A percentile compares a stretch with the other conserved stretches of the same genome.
phyloP scores from a whole-genome alignment of 2,329 filamentous ascomycete species.

The Neophaeococcomyces aloes region DNA sequence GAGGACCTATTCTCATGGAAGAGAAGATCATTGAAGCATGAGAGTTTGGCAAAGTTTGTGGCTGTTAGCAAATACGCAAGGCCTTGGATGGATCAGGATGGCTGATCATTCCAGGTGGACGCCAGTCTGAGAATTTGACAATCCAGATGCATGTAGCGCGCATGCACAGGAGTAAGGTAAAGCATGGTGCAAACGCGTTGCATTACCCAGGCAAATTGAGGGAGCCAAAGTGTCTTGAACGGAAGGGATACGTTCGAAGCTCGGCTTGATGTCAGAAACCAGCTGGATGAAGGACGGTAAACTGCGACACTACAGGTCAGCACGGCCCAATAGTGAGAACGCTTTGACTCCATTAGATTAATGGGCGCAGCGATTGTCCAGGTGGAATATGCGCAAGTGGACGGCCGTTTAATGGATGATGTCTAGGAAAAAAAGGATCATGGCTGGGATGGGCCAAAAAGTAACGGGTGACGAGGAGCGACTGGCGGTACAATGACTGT shows the following conservation, averaged over 20 bases:
- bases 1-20: slow-evolving; percentile 3
- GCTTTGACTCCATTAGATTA: slow-evolving; percentile 14
- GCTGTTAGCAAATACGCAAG: slow-evolving; percentile 8
- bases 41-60: slow-evolving; percentile 10
- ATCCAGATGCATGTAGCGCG: slow-evolving; percentile 5
- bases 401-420: slow-evolving; percentile 16
- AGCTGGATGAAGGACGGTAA: slow-evolving; percentile 1
- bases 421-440: slow-evolving; percentile 19
- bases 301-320: slow-evolving; percentile 11
- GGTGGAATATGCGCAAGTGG: slow-evolving; percentile 21
- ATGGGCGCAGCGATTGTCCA: slow-evolving; percentile 19
- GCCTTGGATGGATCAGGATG: slow-evolving; percentile 9
- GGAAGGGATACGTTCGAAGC: slow-evolving; percentile 19
- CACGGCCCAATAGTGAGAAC: slow-evolving; percentile 18
- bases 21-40: slow-evolving; percentile 1
- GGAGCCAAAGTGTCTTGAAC: slow-evolving; percentile 19
- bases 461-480: slow-evolving; percentile 13
- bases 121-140: neutral
- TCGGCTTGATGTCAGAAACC: slow-evolving; percentile 20
- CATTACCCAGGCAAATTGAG: slow-evolving; percentile 14
- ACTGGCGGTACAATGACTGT: slow-evolving; percentile 15
- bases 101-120: slow-evolving; percentile 14
- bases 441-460: slow-evolving; percentile 17
- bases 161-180: slow-evolving; percentile 7
- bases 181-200: slow-evolving; percentile 9